These are phyloP conservation scores for Colletotrichum gigasporum DNA, from an alignment of 2,329 filamentous ascomycete species.

Conservation along the genomic window DNA sequence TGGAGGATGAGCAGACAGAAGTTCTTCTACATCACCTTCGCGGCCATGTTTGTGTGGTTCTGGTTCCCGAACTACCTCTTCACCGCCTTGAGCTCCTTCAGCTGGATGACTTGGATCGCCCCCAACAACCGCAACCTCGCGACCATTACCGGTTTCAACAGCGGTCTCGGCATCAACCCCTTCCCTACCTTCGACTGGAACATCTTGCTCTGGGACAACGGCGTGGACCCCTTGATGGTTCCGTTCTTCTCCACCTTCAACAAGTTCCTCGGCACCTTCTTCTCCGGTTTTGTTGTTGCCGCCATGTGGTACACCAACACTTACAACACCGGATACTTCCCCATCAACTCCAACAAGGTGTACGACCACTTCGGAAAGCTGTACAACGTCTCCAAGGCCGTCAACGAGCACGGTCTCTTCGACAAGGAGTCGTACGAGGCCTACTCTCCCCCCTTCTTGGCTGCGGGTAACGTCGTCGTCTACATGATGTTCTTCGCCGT, in stretches of 20 bases:
- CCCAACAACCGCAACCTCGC: slow-evolving; percentile 43
- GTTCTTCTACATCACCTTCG: slow-evolving; percentile 51
- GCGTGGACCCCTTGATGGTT: slow-evolving; percentile 53
- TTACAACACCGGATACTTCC: slow-evolving; percentile 65
- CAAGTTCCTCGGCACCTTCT: slow-evolving; percentile 65
- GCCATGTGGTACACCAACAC: slow-evolving; percentile 68
- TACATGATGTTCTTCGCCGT: slow-evolving; percentile 66
- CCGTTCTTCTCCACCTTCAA: slow-evolving; percentile 70
- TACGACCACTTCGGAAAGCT: slow-evolving; percentile 57
- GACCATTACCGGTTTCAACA: slow-evolving; percentile 40
- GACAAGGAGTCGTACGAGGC: slow-evolving; percentile 54
- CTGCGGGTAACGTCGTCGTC: slow-evolving; percentile 58
- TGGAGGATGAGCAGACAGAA: slow-evolving; percentile 48
- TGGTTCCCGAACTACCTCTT: slow-evolving; percentile 59
- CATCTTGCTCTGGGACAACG: slow-evolving; percentile 33
- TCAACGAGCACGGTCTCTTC: slow-evolving; percentile 55
- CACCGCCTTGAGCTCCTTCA: slow-evolving; percentile 51
- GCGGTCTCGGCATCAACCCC: slow-evolving; percentile 42
- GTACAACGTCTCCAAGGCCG: slow-evolving; percentile 56
- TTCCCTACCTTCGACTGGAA: slow-evolving; percentile 44
- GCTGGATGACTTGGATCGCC: slow-evolving; percentile 58
- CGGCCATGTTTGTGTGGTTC: slow-evolving; percentile 57
- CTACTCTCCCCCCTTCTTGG: slow-evolving; percentile 63
- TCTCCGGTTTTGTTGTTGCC: slow-evolving; percentile 63
- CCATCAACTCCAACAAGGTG: slow-evolving; percentile 61